Evolutionary conservation across 768 basidiomycete genomes (phyloP).

Genomic region (Agaricus blazei): DNA sequence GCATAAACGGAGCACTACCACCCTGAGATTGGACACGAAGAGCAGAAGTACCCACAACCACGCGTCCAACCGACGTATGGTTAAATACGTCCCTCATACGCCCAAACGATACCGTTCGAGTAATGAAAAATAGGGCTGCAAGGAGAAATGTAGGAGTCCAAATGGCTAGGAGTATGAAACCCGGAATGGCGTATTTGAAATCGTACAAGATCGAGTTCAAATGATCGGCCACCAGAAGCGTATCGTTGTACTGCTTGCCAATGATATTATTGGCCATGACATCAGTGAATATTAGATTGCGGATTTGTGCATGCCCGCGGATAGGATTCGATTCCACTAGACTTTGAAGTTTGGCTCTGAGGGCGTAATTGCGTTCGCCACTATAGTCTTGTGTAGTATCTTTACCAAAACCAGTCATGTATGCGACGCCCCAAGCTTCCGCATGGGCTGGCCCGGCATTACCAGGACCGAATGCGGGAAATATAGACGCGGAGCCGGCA

Average conservation of each 20-base stretch:
- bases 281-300: neutral
- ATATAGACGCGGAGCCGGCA: neutral
- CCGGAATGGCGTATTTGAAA: slow-evolving; percentile 1
- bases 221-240: neutral
- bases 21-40: too few species aligned
- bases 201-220: neutral
- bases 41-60: too few species aligned
- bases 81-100: neutral
- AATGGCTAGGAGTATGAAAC: neutral
- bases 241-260: neutral
- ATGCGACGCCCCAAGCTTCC: neutral
- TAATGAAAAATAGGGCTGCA: neutral
- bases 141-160: neutral
- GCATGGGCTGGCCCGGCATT: neutral
- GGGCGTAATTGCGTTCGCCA: neutral
- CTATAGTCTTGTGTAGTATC: neutral
- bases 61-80: neutral
- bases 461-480: neutral
- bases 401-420: neutral
- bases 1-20: too few species aligned
- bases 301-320: neutral
- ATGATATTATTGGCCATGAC: slow-evolving; percentile 2
- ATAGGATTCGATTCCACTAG: neutral
- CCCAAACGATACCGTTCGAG: neutral
- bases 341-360: neutral